Conservation (phyloP, 2,329 filamentous ascomycete genomes). For the Aspergillus brasiliensis region DNA sequence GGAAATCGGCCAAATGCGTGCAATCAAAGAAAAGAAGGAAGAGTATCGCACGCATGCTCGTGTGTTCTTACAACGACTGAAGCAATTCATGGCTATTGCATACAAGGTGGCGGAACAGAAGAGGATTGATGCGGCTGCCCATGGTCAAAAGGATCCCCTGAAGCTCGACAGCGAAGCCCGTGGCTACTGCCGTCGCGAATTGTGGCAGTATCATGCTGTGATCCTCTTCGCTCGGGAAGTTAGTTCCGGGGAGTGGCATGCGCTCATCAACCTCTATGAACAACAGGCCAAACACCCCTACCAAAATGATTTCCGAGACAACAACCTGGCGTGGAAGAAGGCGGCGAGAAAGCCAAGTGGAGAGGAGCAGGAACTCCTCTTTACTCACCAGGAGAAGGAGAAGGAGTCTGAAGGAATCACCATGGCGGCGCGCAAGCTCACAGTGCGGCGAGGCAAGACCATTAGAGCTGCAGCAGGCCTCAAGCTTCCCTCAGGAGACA, state of each 20-base stretch:
- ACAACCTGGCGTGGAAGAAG: conserved; percentile 76
- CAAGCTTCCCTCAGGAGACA: conserved; percentile 50
- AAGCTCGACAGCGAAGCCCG: conserved; percentile 74
- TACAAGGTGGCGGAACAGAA: conserved; percentile 76
- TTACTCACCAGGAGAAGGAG: conserved; percentile 87
- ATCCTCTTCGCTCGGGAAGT: conserved; percentile 87
- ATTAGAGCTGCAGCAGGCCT: conserved; percentile 49
- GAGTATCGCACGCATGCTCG: conserved; percentile 77
- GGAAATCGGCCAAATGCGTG: conserved; percentile 80
- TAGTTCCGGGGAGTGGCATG: conserved; percentile 78
- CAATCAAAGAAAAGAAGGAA: conserved; percentile 91
- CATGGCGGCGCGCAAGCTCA: conserved; percentile 81
- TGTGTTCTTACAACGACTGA: conserved; percentile 75
- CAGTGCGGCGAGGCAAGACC: conserved; percentile 91
- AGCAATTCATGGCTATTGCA: conserved; percentile 77
- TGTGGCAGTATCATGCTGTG: conserved; percentile 88
- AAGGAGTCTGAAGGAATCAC: conserved; percentile 69
- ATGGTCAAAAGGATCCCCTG: conserved; percentile 42
- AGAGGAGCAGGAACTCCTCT: conserved; percentile 82
- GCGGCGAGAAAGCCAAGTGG: conserved; percentile 72
- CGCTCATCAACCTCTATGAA: conserved; percentile 77
- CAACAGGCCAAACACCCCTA: conserved; percentile 75
- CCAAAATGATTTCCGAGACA: conserved; percentile 77
- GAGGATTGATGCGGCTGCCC: conserved; percentile 63
- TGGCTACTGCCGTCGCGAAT: conserved; percentile 67